Evolutionary conservation across 305 asterid genomes (phyloP), one percentile per base, ranked within the genome.

Genomic region (Fraxinus greggii): DNA sequence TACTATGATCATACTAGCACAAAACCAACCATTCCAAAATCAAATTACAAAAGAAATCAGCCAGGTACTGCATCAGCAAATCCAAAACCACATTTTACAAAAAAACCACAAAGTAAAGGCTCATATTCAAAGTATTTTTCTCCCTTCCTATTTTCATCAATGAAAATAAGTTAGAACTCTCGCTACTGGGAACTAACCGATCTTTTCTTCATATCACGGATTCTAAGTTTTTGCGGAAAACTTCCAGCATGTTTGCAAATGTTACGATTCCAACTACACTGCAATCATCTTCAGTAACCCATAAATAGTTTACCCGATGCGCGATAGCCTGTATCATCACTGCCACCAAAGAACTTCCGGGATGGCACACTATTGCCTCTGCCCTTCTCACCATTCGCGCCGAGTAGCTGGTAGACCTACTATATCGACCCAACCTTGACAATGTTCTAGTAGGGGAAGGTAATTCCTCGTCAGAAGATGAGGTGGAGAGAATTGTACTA

Each of bases 301-400:
- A 95, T 59, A 95, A 93, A 13, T 90, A 94, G 45, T 83, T 91
- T 81, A 93, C 95, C 0, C 99, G 95, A 78, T 90, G 95, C 0
- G 98, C 91, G 5, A 95, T 92, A 0, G 98, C 97, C 80, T 93
- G 99, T 38, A 95, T 88, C 98, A 95, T 92, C 88, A 95, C 99
- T 1, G 98, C 99, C 84, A 94, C 97, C 88, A 95, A 74, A 75
- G 99, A 93, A 78, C 99, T 95, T 75, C 92, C 75, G 0, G 88
- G 94, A 72, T 91, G 93, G 88, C 99, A 95, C 10, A 94, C 97
- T 8, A 92, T 92, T 1, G 95, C 97, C 91, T 92, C 98, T 0
- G 90, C 93, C 86, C 92, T 81, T 80, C 93, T 86, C 82, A 73
- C 93, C 93, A 92, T 93, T 80, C 97, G 84, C 0, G 89, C 87